Conservation (phyloP, 176 grass and related monocot species). For the Eleusine coracana region DNA sequence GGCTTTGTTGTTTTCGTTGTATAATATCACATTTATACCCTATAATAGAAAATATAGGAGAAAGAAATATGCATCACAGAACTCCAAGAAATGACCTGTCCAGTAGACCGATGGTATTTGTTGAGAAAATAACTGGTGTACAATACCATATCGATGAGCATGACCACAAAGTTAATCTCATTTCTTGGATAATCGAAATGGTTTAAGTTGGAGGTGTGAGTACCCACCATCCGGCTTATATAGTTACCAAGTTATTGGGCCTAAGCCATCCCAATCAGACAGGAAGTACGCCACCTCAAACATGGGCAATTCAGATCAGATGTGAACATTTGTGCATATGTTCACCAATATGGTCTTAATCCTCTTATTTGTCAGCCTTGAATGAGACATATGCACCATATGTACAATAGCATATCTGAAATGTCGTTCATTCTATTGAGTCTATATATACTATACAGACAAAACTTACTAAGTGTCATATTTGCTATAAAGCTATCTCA, state of each 20-base stretch:
- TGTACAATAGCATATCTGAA: not conserved
- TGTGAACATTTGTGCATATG: not conserved
- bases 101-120: not conserved
- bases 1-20: no score
- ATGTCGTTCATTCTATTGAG: not conserved
- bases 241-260: no score
- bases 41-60: not conserved
- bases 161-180: not conserved
- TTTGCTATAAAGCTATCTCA: no score
- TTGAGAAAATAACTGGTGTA: not conserved
- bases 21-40: not conserved
- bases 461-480: no score
- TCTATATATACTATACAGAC: no score
- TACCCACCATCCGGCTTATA: no score
- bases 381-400: conserved; percentile 1
- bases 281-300: not conserved
- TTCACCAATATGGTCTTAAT: not conserved
- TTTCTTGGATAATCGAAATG: not conserved
- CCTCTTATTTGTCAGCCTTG: not conserved
- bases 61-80: conserved; percentile 1
- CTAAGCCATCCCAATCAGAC: not conserved
- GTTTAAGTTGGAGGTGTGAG: not conserved
- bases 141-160: not conserved
- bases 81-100: conserved; percentile 3
- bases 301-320: not conserved